Conservation (phyloP, 176 grass and related monocot species). For the Phragmites australis region DNA sequence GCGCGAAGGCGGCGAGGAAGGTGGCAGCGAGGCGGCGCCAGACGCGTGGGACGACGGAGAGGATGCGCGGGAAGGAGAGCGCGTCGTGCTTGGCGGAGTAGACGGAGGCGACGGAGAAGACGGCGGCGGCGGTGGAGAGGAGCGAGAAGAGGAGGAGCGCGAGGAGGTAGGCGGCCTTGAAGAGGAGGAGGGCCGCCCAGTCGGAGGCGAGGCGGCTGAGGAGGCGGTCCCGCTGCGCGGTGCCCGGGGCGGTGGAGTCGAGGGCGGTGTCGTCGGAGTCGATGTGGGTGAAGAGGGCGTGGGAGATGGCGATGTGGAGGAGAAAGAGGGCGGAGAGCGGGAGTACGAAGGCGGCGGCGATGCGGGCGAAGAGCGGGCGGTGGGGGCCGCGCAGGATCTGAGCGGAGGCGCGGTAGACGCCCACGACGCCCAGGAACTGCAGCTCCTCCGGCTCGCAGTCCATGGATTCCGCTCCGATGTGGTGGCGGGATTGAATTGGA, state of each 20-base stretch:
- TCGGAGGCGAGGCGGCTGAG: slow-evolving; percentile 53
- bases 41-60: slow-evolving; percentile 88
- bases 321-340: slow-evolving; percentile 82
- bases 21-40: slow-evolving; percentile 81
- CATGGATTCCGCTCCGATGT: slow-evolving; percentile 27
- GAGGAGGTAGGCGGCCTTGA: slow-evolving; percentile 82
- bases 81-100: slow-evolving; percentile 82
- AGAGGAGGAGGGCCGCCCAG: slow-evolving; percentile 66
- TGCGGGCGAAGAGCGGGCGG: slow-evolving; percentile 67
- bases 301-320: slow-evolving; percentile 80
- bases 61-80: slow-evolving; percentile 73
- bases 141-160: slow-evolving; percentile 80
- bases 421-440: slow-evolving; percentile 66
- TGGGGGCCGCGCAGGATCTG: slow-evolving; percentile 48
- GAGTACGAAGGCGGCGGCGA: slow-evolving; percentile 68
- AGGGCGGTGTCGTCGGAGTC: slow-evolving; percentile 68
- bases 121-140: slow-evolving; percentile 78
- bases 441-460: slow-evolving; percentile 87
- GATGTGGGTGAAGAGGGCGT: slow-evolving; percentile 73
- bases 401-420: slow-evolving; percentile 52
- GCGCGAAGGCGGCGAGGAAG: slow-evolving; percentile 78
- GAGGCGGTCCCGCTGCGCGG: slow-evolving; percentile 51
- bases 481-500: slow-evolving; percentile 5
- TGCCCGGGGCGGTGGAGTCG: slow-evolving; percentile 54
- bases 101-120: slow-evolving; percentile 90